Evolutionary conservation across 2,329 filamentous ascomycete genomes (phyloP), one percentile per base, ranked within the genome.

Genomic region (Ceratocystiopsis sp.): DNA sequence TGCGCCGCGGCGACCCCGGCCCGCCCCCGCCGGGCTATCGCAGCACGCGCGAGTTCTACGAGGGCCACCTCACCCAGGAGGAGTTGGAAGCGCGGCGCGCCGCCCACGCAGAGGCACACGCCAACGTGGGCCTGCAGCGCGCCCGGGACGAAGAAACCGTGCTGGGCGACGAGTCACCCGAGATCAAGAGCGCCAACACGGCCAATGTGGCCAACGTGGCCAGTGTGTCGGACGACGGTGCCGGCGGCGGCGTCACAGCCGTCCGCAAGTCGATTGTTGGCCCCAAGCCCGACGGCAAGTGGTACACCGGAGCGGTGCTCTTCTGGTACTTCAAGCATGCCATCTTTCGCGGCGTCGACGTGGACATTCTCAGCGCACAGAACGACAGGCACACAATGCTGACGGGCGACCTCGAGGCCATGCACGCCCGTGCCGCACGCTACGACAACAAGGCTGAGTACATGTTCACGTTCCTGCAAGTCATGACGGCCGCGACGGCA

Each of bases 381-480:
- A 55, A 53, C 38, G 42, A 40, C 33, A 51, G 59, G 33, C 55
- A 57, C 50, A 61, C 46, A 37, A 59, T 68, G 25, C 62, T 77
- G 1, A 63, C 65, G 1, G 67, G 66, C 1, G 65, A 75, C 45
- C 55, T 76, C 2, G 64, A 69, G 25, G 67, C 67, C 44, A 64
- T 73, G 44, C 71, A 78, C 53, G 70, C 70, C 15, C 65, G 63
- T 25, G 73, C 71, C 2, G 58, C 65, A 25, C 73, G 77, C 54
- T 80, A 70, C 57, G 67, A 76, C 52, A 79, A 80, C 58, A 67
- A 69, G 48, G 63, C 69, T 49, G 75, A 79, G 57, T 72, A 71
- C 59, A 61, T 73, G 40, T 78, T 72, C 57, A 71, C 68, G 7
- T 77, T 73, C 57, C 63, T 74, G 29, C 73, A 75, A 51, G 57